These are phyloP conservation scores for Candida patagonica DNA, from an alignment of 805 yeast genomes.

Conservation along the genomic window DNA sequence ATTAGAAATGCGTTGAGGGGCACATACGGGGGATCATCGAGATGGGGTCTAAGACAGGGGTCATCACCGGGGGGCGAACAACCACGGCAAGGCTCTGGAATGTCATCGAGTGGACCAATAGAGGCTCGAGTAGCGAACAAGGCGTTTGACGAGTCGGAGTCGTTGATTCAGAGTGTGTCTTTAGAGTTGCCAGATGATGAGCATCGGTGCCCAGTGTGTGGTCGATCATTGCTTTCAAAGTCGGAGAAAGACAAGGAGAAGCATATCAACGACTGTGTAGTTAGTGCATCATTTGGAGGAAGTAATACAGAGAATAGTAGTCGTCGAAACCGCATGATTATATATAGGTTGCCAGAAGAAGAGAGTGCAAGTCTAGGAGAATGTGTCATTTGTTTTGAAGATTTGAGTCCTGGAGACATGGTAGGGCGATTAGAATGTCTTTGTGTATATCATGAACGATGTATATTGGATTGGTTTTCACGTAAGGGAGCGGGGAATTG, in stretches of 20 bases:
- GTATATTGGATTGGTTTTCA: conserved; percentile 87
- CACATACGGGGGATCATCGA: conserved; percentile 3
- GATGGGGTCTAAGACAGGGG: neutral
- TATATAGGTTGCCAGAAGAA: conserved; percentile 41
- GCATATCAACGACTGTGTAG: conserved; percentile 67
- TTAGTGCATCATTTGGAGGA: conserved; percentile 50
- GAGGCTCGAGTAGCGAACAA: neutral
- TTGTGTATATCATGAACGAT: conserved; percentile 85
- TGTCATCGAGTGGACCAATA: conserved; percentile 2
- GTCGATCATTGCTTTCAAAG: conserved; percentile 20
- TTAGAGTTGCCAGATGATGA: conserved; percentile 20
- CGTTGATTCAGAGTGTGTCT: conserved; percentile 15
- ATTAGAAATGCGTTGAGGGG: conserved; percentile 16
- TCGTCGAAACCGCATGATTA: conserved; percentile 74
- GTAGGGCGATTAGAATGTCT: conserved; percentile 90
- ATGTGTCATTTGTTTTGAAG: conserved; percentile 92
- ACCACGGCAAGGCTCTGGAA: too few species aligned
- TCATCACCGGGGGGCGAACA: too few species aligned
- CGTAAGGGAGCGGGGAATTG: conserved; percentile 79
- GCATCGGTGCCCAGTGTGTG: conserved; percentile 33
- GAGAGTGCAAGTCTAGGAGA: conserved; percentile 39
- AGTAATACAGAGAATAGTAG: conserved; percentile 33
- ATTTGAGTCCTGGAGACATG: conserved; percentile 72
- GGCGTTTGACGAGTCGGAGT: conserved; percentile 9
- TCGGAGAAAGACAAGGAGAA: conserved; percentile 38